phyloP scores from a whole-genome alignment of 164 flowering plant genomes.

The Vitis amurensis region DNA sequence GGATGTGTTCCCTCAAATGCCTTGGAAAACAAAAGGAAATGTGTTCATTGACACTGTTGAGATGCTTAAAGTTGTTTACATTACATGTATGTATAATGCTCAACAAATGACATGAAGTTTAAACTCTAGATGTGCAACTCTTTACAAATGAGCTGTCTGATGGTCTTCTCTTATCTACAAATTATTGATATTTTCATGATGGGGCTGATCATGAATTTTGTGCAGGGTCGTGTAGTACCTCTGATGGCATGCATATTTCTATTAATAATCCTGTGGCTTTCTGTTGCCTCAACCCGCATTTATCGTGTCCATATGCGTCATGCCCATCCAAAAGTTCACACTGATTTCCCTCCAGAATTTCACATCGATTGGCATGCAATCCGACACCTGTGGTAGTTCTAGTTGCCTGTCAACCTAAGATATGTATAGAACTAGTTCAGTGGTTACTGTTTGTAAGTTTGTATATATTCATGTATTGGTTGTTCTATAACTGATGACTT shows the following conservation, averaged over 20 bases:
- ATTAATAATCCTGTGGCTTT: slow-evolving; percentile 12
- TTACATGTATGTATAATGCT: no score
- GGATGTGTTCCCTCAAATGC: no score
- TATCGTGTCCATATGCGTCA: not conserved
- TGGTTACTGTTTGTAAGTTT: not conserved
- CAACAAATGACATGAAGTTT: no score
- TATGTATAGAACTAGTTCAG: no score
- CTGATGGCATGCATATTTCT: slow-evolving; percentile 2
- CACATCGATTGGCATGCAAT: slow-evolving; percentile 44
- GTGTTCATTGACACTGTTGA: no score
- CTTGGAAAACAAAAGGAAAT: no score
- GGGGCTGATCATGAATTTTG: not conserved
- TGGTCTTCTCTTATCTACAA: no score
- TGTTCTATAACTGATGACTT: no score
- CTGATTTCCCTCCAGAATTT: slow-evolving; percentile 12
- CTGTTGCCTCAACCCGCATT: not conserved
- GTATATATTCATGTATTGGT: no score
- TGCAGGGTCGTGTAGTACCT: slow-evolving; percentile 25
- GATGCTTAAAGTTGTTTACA: no score
- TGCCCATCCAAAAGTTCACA: not conserved
- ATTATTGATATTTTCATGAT: not conserved
- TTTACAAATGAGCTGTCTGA: not conserved
- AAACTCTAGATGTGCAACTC: not conserved
- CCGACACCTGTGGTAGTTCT: slow-evolving; percentile 50
- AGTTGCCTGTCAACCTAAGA: not conserved